Evolutionary conservation across 805 yeast species (phyloP), one percentile per base, ranked within the genome.

Genomic region (Wickerhamomyces alni): DNA sequence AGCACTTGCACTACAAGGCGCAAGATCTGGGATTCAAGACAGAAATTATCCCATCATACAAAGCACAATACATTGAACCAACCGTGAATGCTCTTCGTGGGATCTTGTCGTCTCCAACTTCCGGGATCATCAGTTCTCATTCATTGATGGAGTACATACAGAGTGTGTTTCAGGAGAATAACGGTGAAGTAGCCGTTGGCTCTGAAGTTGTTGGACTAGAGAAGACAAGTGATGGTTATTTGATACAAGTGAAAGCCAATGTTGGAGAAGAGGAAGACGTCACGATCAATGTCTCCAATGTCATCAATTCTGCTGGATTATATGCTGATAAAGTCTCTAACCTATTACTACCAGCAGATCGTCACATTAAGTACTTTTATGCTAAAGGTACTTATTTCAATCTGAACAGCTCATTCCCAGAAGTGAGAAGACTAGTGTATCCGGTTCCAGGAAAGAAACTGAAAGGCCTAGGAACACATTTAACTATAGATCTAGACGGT

Each of bases 331-430:
- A 61, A n/a, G 61, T 88, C 1, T 73, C 91, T 12, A 85, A 86
- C 48, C 50, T 83, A 71, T 52, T 88, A 12, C 62, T 86, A 2
- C 94, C 95, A 2, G 38, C 51, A 17, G 77, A 75, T 0, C 62
- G 85, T 29, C 82, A 82, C 24, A 57, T 75, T 32, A 65, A 65
- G 24, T 74, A 81, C 9, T 75, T 68, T 51, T 88, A 75, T 56
- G 96, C 91, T 11, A 89, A 87, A 59, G 97, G 97, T 0, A 85
- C 80, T 47, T 88, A 89, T 58, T 89, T 73, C 53, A 64, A 81
- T 4, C 77, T 76, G 43, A 70, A 69, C 21, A 57, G 68, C 2
- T 63, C 70, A 4, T 55, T 57, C 13, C 80, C 82, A 1, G 66
- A 69, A 17, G 75, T 80, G 4, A 55, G 65, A 39, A 63, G 86